phyloP scores from a whole-genome alignment of 441 rosid species.

The Melastoma candidum region DNA sequence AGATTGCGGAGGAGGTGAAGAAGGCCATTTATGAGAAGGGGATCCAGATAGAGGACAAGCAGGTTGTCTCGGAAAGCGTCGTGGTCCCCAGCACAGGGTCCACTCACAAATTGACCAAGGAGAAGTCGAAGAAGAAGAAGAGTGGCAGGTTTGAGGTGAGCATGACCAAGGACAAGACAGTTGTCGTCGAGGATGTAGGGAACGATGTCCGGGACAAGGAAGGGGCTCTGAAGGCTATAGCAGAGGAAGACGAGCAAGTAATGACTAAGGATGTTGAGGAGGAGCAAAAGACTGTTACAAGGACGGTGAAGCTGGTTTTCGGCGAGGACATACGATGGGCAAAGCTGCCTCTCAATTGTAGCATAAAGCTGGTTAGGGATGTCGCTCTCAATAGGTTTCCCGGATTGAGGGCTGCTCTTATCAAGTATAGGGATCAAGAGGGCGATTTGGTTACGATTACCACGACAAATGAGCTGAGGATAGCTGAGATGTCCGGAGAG shows the following conservation, averaged over 20 bases:
- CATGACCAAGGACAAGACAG: slow-evolving; percentile 34
- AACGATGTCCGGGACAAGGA: slow-evolving; percentile 49
- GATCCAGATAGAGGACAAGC: slow-evolving; percentile 53
- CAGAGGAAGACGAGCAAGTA: slow-evolving; percentile 12
- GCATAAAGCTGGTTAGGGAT: too few species aligned
- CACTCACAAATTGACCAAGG: slow-evolving; percentile 15
- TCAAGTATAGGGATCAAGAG: slow-evolving; percentile 68
- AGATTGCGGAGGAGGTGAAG: slow-evolving; percentile 57
- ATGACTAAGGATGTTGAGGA: slow-evolving; percentile 12
- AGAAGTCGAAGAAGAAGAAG: slow-evolving; percentile 26
- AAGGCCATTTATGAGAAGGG: slow-evolving; percentile 60
- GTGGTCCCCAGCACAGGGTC: slow-evolving; percentile 22
- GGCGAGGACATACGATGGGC: too few species aligned
- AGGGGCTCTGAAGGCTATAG: slow-evolving; percentile 24
- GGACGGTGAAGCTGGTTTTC: background rate
- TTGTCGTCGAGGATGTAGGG: slow-evolving; percentile 14
- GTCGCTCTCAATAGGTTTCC: too few species aligned
- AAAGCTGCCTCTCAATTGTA: too few species aligned
- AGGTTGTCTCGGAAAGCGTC: slow-evolving; percentile 34
- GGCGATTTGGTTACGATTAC: slow-evolving; percentile 93
- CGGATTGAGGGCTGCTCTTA: too few species aligned
- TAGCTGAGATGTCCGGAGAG: slow-evolving; percentile 52
- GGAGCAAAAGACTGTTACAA: slow-evolving; percentile 20
- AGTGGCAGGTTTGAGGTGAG: slow-evolving; percentile 27
- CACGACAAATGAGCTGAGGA: slow-evolving; percentile 62